Base-by-base conservation (phyloP, 1,139 yeast species). In the Candida tropicalis region DNA sequence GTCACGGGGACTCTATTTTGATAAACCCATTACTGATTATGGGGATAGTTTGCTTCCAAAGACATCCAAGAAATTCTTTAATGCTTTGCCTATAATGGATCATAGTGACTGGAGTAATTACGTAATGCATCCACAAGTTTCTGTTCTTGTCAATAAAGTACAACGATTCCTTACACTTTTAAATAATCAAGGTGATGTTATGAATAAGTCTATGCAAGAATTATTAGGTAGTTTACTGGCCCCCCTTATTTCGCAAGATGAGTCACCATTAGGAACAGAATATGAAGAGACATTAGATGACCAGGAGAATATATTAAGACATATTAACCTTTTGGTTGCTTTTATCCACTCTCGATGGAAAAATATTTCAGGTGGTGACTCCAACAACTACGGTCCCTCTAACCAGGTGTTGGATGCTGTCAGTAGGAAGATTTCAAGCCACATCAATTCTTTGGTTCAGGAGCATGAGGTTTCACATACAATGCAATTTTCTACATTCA, bases 211-310 rank as follows among this genome's bases (percentile, higher is more conserved):
- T 80, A 60, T 82, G 47, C 58, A 58, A 1, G 68, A 74, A 12
- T 63, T 89, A 43, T 57, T 69, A 9, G 56, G 55, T 1, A 62
- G 82, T 12, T 68, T 83, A 47, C 62, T 66, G 42, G 70, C 66
- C 40, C 82, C 76, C 6, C 66, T 81, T 28, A 67, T 66, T 48
- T 59, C 66, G 2, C 72, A 69, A 29, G 75, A 73, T 12, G 68
- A 70, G 40, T 72, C 72, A 41, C 83, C 85, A 1, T 81, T 81
- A 47, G 95, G 95, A 15, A 87, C 81, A 43, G 97, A 90, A 54
- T 93, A 90, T 59, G 82, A 80, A 20, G 77, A 76, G 12, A 82
- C 95, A 0, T 70, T 91, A 40, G 79, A 79, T 34, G 83, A 79
- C 38, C 98, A 91, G 60, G 95, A 85, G 46, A 72, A 75, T 46